A percentile compares a stretch with the other conserved stretches of the same genome.
These are phyloP conservation scores for Diplodia sapinea DNA, from an alignment of 2,329 filamentous ascomycete species.

Conservation along the genomic window DNA sequence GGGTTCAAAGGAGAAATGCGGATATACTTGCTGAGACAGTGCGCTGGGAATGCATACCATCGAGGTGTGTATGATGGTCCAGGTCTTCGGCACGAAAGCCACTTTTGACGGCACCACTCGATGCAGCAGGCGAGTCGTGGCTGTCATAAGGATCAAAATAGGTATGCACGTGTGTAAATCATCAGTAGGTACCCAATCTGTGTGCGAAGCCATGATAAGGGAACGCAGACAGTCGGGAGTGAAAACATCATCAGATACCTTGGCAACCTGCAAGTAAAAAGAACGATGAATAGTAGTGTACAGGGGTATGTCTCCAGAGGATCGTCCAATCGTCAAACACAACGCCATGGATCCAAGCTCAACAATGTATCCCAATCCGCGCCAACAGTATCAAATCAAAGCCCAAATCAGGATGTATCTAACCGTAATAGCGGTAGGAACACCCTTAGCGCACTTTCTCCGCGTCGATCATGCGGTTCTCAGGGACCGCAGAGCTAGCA, in stretches of 20 bases:
- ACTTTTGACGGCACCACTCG: too few species aligned
- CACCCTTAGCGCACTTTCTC: background rate
- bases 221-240: too few species aligned
- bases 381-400: background rate
- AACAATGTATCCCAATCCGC: background rate
- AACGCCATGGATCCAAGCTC: conserved; percentile 4
- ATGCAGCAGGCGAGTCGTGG: too few species aligned
- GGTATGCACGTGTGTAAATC: too few species aligned
- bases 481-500: background rate
- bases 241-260: background rate
- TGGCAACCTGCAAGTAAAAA: background rate
- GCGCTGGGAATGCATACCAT: too few species aligned
- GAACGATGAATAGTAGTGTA: background rate
- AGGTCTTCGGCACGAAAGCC: too few species aligned
- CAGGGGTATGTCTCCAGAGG: conserved; percentile 10
- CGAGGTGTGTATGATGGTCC: too few species aligned
- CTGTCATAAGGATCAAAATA: too few species aligned
- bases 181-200: too few species aligned
- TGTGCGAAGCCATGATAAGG: too few species aligned
- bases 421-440: background rate
- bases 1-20: background rate
- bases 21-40: too few species aligned
- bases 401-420: background rate
- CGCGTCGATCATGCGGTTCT: conserved; percentile 15
- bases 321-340: background rate